These are phyloP conservation scores for Vaccinium myrtillus DNA, from an alignment of 148 eudicot species.

Conservation along the genomic window DNA sequence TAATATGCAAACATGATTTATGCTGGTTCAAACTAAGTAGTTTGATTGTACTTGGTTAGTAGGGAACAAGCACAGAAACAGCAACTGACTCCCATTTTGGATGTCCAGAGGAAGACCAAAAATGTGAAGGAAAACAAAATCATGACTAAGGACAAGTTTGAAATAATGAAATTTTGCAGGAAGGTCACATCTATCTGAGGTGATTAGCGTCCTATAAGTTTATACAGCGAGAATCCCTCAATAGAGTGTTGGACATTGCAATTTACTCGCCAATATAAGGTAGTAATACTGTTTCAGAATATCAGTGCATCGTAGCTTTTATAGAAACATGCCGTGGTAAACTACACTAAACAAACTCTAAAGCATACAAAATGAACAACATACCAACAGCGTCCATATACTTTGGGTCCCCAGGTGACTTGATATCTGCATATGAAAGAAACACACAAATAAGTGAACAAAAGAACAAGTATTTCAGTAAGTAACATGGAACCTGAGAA, in stretches of 20 bases:
- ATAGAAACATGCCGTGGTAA: background rate
- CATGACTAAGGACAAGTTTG: conserved; percentile 1
- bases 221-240: background rate
- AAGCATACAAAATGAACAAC: conserved; percentile 13
- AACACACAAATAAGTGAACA: background rate
- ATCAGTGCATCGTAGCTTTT: background rate
- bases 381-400: conserved; percentile 79
- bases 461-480: background rate
- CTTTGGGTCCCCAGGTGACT: conserved; percentile 73
- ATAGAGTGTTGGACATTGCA: background rate
- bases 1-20: background rate
- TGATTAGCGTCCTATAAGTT: background rate
- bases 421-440: conserved; percentile 50
- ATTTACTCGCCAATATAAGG: background rate
- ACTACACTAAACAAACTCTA: background rate
- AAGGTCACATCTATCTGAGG: background rate
- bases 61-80: background rate
- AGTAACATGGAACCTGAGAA: background rate
- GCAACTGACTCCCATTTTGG: background rate
- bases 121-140: background rate
- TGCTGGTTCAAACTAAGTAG: background rate
- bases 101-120: background rate
- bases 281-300: background rate
- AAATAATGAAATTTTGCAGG: background rate
- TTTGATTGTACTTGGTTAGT: background rate